These are phyloP conservation scores for Scalesia atractyloides DNA, from an alignment of 129 eudicot genomes.

Conservation along the genomic window DNA sequence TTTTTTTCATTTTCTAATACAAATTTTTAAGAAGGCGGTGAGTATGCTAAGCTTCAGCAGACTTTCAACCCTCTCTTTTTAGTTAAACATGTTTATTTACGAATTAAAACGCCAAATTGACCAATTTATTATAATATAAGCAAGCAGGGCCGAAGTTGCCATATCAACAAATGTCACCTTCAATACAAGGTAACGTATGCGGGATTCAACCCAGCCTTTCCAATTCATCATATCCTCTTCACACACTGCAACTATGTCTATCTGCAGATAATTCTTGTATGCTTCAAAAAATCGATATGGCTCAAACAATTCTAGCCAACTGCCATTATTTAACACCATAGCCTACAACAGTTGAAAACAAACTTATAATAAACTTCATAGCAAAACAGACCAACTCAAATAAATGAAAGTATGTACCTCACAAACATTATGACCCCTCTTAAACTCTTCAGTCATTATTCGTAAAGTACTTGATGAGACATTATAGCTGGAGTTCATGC, in stretches of 20 bases:
- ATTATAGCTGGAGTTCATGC: conserved; percentile 80
- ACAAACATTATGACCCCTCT: conserved; percentile 60
- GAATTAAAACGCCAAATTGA: not conserved
- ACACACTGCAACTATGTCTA: conserved; percentile 74
- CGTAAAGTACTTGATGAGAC: conserved; percentile 65
- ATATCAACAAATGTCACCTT: conserved; percentile 50
- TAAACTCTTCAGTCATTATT: conserved; percentile 70
- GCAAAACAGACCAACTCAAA: conserved; percentile 20
- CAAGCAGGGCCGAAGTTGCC: not conserved
- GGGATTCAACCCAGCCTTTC: conserved; percentile 98
- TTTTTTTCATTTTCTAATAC: not conserved
- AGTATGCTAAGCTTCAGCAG: not conserved
- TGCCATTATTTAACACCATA: conserved; percentile 71
- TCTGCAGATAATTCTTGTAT: conserved; percentile 86
- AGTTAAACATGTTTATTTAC: not conserved
- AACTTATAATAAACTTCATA: conserved; percentile 5
- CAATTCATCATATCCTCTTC: conserved; percentile 81
- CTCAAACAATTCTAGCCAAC: conserved; percentile 79
- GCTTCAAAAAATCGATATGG: conserved; percentile 85
- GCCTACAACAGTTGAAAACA: conserved; percentile 42
- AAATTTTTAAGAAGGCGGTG: not conserved
- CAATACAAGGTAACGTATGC: conserved; percentile 72
- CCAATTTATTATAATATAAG: not conserved
- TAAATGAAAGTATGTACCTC: conserved; percentile 42
- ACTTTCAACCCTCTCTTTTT: not conserved